A percentile compares a stretch with the other conserved stretches of the same genome.
Conservation (phyloP, 2,329 filamentous ascomycete species). For the Tolypocladium ovalisporum region DNA sequence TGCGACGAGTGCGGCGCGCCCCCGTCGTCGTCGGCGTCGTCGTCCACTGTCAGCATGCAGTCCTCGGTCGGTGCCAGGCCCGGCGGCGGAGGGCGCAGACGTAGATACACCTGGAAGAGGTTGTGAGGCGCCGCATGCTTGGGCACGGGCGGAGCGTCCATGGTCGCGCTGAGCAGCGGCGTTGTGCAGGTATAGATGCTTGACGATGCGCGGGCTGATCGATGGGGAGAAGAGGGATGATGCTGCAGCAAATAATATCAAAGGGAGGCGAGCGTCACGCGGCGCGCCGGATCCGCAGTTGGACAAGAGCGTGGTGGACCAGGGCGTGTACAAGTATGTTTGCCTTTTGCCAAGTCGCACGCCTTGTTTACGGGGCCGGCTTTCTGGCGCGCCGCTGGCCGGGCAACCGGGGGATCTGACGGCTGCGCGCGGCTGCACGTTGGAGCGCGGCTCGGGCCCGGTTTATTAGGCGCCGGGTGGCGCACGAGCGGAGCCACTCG, state of each 20-base stretch:
- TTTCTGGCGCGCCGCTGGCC: not conserved
- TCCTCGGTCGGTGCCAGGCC: constrained; percentile 32
- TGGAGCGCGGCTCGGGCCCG: not conserved
- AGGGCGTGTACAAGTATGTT: not conserved
- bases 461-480: not conserved
- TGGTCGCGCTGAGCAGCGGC: constrained; percentile 9
- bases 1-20: constrained; percentile 43
- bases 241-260: not conserved
- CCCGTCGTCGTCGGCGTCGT: constrained; percentile 21
- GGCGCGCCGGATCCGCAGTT: not conserved
- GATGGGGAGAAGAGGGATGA: not conserved
- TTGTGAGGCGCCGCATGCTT: constrained; percentile 25
- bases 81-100: constrained; percentile 58
- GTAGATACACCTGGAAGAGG: constrained; percentile 86
- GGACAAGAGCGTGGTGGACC: not conserved
- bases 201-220: not conserved
- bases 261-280: not conserved
- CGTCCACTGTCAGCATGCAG: constrained; percentile 72
- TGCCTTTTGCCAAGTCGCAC: no score
- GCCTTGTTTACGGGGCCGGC: not conserved
- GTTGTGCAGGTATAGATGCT: not conserved
- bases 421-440: not conserved
- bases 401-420: not conserved
- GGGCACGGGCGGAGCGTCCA: constrained; percentile 18
- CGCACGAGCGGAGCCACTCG: not conserved